Percentiles rank a stretch among this genome's conserved stretches.
Evolutionary conservation across 495 filamentous ascomycete genomes (phyloP).

Genomic region (Thermothielavioides terrestris): DNA sequence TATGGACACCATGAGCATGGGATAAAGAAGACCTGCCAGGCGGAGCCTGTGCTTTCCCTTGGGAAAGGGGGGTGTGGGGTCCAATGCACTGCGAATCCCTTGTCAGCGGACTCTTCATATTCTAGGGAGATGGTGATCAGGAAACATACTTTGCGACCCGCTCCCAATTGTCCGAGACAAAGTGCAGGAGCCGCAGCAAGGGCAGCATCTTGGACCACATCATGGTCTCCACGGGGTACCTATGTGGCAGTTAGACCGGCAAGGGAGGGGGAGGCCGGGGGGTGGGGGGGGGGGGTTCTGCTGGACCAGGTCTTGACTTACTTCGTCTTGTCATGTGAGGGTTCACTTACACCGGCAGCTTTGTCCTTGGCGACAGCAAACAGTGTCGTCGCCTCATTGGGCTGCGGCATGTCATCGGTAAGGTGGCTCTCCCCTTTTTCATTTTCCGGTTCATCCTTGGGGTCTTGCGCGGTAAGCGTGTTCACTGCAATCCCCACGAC

Average conservation of each 20-base stretch:
- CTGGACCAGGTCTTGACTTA: too few species aligned
- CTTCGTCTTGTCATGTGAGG: background rate
- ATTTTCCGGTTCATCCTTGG: background rate
- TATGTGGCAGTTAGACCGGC: too few species aligned
- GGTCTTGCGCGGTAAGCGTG: background rate
- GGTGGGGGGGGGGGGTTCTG: too few species aligned
- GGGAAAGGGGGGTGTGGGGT: background rate
- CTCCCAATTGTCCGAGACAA: background rate
- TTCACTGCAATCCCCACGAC: background rate
- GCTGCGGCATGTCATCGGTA: background rate
- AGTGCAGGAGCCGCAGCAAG: background rate
- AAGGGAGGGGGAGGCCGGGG: too few species aligned
- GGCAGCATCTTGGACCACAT: background rate
- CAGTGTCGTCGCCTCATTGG: background rate
- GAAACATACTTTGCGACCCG: background rate
- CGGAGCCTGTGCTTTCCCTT: background rate
- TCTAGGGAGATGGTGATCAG: background rate
- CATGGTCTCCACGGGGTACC: background rate
- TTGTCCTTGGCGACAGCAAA: background rate
- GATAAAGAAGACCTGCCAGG: background rate
- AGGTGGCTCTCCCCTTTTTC: background rate
- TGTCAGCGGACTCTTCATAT: background rate
- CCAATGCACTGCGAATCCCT: background rate
- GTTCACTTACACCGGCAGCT: background rate
- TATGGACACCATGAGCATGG: background rate